Conservation (phyloP, 208 protist genomes). For the Trypanosoma platydactyli region DNA sequence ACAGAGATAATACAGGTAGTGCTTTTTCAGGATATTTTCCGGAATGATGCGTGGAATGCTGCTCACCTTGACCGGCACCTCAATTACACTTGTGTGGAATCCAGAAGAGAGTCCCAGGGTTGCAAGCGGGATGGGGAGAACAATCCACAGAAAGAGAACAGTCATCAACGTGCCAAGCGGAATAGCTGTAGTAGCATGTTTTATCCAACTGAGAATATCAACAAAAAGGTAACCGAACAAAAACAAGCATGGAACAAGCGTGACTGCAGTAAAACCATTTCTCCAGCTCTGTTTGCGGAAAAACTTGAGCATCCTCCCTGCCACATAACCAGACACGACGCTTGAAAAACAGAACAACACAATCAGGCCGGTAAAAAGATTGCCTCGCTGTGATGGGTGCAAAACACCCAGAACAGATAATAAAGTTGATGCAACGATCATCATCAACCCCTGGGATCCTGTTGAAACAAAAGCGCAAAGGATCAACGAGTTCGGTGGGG, state of each 20-base stretch:
- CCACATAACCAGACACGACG: slow-evolving; percentile 85
- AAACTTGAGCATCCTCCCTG: slow-evolving; percentile 85
- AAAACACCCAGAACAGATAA: slow-evolving; percentile 87
- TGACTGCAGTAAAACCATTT: slow-evolving; percentile 60
- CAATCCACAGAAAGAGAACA: slow-evolving; percentile 78
- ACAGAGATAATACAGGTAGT: slow-evolving; percentile 32
- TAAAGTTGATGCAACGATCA: slow-evolving; percentile 66
- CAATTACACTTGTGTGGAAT: slow-evolving; percentile 67
- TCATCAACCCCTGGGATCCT: slow-evolving; percentile 88
- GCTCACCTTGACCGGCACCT: slow-evolving; percentile 84
- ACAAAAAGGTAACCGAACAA: slow-evolving; percentile 48
- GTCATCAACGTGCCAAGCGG: slow-evolving; percentile 56
- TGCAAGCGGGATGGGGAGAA: slow-evolving; percentile 93
- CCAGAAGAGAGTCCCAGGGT: slow-evolving; percentile 91
- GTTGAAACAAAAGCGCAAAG: slow-evolving; percentile 88
- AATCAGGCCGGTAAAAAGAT: slow-evolving; percentile 81
- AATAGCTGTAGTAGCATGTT: slow-evolving; percentile 61
- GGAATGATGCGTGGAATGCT: slow-evolving; percentile 96
- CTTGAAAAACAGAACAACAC: slow-evolving; percentile 63
- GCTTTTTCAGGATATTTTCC: slow-evolving; percentile 38
- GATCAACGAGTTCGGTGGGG: slow-evolving; percentile 67
- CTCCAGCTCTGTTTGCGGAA: slow-evolving; percentile 83
- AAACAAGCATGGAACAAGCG: slow-evolving; percentile 51
- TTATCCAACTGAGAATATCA: slow-evolving; percentile 65
- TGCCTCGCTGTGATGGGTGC: slow-evolving; percentile 90